Evolutionary conservation across 345 rosid genomes (phyloP), one percentile per base, ranked within the genome.

Genomic region (Conringia planisiliqua): DNA sequence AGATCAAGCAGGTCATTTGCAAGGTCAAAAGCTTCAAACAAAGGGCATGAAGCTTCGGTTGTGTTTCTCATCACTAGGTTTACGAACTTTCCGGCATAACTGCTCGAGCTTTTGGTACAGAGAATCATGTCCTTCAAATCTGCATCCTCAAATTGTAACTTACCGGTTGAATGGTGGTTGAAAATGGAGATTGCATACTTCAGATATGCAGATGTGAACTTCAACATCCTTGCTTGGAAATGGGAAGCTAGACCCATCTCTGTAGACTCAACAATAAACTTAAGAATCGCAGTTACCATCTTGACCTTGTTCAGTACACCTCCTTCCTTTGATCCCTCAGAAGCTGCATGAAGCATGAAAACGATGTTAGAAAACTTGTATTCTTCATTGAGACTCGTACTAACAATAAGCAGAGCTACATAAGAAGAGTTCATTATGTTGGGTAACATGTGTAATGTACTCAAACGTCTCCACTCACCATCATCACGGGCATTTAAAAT

Each of bases 71-170:
- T 92, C 63, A 80, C 74, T 46, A 86, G 76, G 79, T 84, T 89
- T 69, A 95, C 82, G 18, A 90, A 79, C 82, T 92, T 95, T 67
- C 86, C 83, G 9, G 87, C 88, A 54, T 90, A 95, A 66, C 89
- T 89, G 73, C 75, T 83, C 48, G 91, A 86, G 87, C 92, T 90
- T 86, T 86, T 90, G 70, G 87, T 61, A 56, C 92, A 89, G 6
- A 61, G n/a, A 57, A 83, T 33, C 30, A 75, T 39, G 47, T 89
- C 92, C 73, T 86, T 86, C 40, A 81, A 59, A 50, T 84, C 79
- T 62, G 83, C 83, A 63, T 88, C 88, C 72, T 85, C 82, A 14
- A 83, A 78, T 64, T 76, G 83, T 74, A 81, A 63, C 57, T 73
- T 72, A 27, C 79, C 76, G 10, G 50, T 75, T 68, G 78, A 83